Conservation (phyloP, 2,329 filamentous ascomycete genomes). For the Didymellaceae sp. region DNA sequence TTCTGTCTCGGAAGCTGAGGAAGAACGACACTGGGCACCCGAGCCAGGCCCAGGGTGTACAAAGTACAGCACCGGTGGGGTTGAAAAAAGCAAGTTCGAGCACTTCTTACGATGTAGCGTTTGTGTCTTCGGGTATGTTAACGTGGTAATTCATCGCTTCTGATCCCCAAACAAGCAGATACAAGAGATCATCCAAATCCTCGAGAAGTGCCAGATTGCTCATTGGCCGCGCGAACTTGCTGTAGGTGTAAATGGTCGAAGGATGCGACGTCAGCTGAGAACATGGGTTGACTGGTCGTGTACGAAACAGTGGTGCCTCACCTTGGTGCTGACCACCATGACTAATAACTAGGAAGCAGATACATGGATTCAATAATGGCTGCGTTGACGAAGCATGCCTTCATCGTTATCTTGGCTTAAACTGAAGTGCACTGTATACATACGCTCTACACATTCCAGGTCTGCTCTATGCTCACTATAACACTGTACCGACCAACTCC, state of each 20-base stretch:
- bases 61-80: too few species aligned
- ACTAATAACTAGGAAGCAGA: not conserved
- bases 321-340: conserved; percentile 1
- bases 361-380: not conserved
- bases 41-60: too few species aligned
- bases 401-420: not conserved
- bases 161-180: too few species aligned
- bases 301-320: conserved; percentile 11
- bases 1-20: too few species aligned
- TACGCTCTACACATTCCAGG: not conserved
- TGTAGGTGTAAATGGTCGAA: conserved; percentile 4
- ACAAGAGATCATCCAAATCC: too few species aligned
- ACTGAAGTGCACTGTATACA: not conserved
- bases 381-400: not conserved
- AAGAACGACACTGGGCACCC: too few species aligned
- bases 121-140: too few species aligned
- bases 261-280: conserved; percentile 10
- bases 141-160: too few species aligned
- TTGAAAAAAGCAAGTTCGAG: too few species aligned
- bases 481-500: conserved; percentile 1
- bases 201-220: too few species aligned
- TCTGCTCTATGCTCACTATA: not conserved
- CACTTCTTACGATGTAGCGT: too few species aligned
- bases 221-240: too few species aligned
- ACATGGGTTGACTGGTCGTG: conserved; percentile 8